phyloP scores from a whole-genome alignment of 306 rosid genomes.

The Gastrolobium bilobum region DNA sequence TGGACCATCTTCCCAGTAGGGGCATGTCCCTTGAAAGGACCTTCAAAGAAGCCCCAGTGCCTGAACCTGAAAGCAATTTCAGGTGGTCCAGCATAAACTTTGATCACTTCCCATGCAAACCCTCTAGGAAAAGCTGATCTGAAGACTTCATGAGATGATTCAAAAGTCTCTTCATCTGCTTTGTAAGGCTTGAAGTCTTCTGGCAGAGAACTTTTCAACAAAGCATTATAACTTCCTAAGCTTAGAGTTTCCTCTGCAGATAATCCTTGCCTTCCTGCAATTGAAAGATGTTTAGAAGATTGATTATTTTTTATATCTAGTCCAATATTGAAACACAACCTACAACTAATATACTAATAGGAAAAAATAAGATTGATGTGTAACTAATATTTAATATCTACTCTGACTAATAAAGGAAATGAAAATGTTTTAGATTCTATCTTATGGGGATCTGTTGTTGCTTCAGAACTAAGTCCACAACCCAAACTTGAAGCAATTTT shows the following conservation, averaged over 20 bases:
- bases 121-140: conserved; percentile 77
- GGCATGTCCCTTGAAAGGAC: conserved; percentile 68
- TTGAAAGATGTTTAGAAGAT: neutral
- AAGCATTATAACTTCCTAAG: conserved; percentile 73
- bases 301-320: too few relatives aligned
- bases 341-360: neutral
- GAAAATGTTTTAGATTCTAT: neutral
- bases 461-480: neutral
- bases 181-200: conserved; percentile 64
- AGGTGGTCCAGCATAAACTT: conserved; percentile 77
- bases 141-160: conserved; percentile 74
- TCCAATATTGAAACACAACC: neutral
- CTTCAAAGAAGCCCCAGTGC: conserved; percentile 92
- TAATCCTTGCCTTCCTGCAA: conserved; percentile 74
- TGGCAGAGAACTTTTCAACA: conserved; percentile 71
- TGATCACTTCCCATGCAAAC: conserved; percentile 87
- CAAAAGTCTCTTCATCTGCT: conserved; percentile 74
- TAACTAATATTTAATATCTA: neutral
- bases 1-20: conserved; percentile 73
- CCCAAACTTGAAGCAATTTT: neutral
- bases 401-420: neutral
- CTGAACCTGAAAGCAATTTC: conserved; percentile 76
- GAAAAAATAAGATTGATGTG: neutral
- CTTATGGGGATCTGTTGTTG: neutral
- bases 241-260: conserved; percentile 71